Evolutionary conservation across 2,329 filamentous ascomycete species (phyloP).

Genomic region (Verticillium nonalfalfae): DNA sequence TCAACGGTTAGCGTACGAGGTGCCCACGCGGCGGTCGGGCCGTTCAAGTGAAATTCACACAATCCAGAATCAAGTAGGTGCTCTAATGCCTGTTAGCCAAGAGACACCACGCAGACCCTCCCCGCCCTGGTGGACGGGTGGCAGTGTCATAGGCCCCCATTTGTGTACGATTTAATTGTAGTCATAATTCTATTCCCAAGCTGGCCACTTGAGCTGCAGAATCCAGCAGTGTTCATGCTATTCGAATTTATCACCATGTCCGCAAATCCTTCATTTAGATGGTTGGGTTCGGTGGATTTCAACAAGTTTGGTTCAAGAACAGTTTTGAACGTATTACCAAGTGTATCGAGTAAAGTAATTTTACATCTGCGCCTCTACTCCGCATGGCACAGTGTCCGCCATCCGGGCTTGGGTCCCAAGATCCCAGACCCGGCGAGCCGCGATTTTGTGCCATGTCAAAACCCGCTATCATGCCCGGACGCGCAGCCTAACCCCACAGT

Average conservation of each 20-base stretch:
- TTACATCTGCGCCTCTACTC: neutral
- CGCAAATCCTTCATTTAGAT: neutral
- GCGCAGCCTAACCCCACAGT: neutral
- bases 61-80: too few relatives aligned
- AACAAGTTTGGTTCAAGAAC: neutral
- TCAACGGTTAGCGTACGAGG: too few relatives aligned
- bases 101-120: too few relatives aligned
- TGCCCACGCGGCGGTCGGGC: too few relatives aligned
- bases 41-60: too few relatives aligned
- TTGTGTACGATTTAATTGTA: too few relatives aligned
- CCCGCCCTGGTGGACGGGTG: too few relatives aligned
- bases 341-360: neutral
- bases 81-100: too few relatives aligned
- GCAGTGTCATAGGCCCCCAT: too few relatives aligned
- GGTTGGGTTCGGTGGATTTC: neutral
- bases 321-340: neutral
- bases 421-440: slow-evolving; percentile 35
- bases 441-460: neutral
- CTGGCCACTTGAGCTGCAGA: too few relatives aligned
- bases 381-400: slow-evolving; percentile 31
- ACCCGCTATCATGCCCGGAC: neutral
- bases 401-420: slow-evolving; percentile 33
- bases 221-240: too few relatives aligned
- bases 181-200: too few relatives aligned
- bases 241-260: neutral